Conservation (phyloP, 495 filamentous ascomycete species). For the Pyrenula massariospora region DNA sequence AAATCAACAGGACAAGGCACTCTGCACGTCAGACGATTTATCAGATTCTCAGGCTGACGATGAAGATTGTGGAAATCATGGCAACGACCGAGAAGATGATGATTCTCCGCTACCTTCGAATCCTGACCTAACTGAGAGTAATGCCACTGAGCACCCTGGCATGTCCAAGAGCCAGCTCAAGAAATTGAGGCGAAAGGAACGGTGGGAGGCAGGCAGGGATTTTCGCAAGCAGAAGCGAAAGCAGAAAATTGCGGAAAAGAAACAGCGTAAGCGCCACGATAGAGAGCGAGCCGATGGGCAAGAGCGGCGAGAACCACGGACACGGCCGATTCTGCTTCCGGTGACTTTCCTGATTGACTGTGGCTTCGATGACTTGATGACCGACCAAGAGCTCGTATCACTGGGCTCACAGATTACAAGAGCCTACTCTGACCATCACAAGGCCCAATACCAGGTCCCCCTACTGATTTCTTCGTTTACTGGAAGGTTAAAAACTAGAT, state of each 20-base stretch:
- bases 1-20: too few relatives aligned
- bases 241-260: constrained; percentile 55
- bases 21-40: too few relatives aligned
- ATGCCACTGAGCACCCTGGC: constrained; percentile 12
- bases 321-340: constrained; percentile 43
- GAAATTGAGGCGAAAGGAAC: constrained; percentile 50
- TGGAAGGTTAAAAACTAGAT: constrained; percentile 63
- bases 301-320: constrained; percentile 25
- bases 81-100: constrained; percentile 1
- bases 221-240: constrained; percentile 60
- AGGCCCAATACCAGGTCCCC: constrained; percentile 50
- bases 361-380: constrained; percentile 84
- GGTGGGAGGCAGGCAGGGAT: constrained; percentile 57
- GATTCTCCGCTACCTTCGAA: constrained; percentile 3
- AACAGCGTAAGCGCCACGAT: constrained; percentile 40
- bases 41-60: too few relatives aligned
- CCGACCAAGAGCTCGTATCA: constrained; percentile 67
- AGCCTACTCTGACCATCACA: constrained; percentile 76
- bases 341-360: constrained; percentile 81
- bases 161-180: constrained; percentile 77
- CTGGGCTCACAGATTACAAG: constrained; percentile 73
- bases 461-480: constrained; percentile 66
- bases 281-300: constrained; percentile 16
- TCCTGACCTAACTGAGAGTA: constrained; percentile 6
- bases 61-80: too few relatives aligned